Conservation (phyloP, 2,329 filamentous ascomycete species). For the Claviceps spartinae region DNA sequence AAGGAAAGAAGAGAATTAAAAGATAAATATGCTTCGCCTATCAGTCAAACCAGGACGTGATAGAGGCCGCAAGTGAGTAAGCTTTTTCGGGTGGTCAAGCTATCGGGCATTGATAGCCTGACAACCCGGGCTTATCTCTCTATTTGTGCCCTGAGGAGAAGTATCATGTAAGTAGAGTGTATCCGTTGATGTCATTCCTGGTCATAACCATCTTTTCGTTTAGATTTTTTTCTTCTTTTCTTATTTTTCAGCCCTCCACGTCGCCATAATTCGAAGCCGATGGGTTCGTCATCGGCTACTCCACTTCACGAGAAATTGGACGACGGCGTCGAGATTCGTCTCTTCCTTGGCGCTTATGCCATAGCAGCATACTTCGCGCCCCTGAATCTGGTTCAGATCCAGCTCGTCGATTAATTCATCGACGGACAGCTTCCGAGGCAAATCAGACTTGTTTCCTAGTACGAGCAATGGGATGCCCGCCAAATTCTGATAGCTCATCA, state of each 20-base stretch:
- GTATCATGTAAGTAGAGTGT: neutral
- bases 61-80: neutral
- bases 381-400: constrained; percentile 76
- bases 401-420: constrained; percentile 91
- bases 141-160: neutral
- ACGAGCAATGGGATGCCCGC: constrained; percentile 87
- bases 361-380: constrained; percentile 95
- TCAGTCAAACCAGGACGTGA: constrained; percentile 7
- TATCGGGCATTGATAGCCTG: neutral
- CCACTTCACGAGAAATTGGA: constrained; percentile 91
- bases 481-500: constrained; percentile 73
- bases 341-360: constrained; percentile 98
- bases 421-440: constrained; percentile 79
- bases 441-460: constrained; percentile 92
- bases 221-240: neutral
- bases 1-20: constrained; percentile 9
- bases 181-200: constrained; percentile 4
- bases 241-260: constrained; percentile 1
- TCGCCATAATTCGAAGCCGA: neutral
- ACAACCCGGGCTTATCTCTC: neutral
- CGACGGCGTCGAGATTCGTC: constrained; percentile 91
- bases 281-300: constrained; percentile 49
- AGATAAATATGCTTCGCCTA: constrained; percentile 17
- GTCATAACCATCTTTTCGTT: constrained; percentile 6
- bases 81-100: neutral